Base-by-base conservation (phyloP, 306 rosid genomes). In the Glycine latifolia region DNA sequence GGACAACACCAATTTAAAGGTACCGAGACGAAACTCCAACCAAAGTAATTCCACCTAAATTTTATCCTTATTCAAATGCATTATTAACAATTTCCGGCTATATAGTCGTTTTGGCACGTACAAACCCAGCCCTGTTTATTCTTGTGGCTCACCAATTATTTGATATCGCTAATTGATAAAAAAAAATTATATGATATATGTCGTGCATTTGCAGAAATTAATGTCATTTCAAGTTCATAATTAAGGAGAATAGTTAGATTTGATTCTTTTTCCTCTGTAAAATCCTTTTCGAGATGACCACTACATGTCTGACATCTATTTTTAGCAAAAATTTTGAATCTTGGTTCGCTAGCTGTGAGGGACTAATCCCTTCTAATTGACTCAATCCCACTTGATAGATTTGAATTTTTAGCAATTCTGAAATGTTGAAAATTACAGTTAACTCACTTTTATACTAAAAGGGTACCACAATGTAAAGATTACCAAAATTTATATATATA, bases 1-100 rank as follows among this genome's bases (percentile, higher is more conserved):
- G 5, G 71, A 65, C 71, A 65, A 13, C 47, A 63, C 26, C 48
- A 37, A 35, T 65, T 65, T 65, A 37, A 65, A 65, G 71, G 71
- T 62, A 62, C 46, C 0, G 12, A 62, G 46, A 33, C 46, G 46
- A 62, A 62, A 33, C 46, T 33, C 46, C 44, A 62, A 11, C 15
- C 68, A 11, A 62, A 31, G 68, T 37, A 63, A 35, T 20, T 58
- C 20, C 41, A 31, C 67, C 67, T 9, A 65, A 65, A 7, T 37
- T 65, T 65, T 63, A 63, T 35, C 47, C 47, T 67, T 8, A 41
- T 43, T 43, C 14, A 67, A n/a, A 15, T 41, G 20, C 53, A 41
- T 67, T 41, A 43, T 15, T 16, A 44, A 43, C 73, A 66, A n/a
- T 67, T 67, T 41, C 52, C 33, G 13, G 12, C 3, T 6, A 65